A percentile compares a stretch with the other conserved stretches of the same genome.
Evolutionary conservation across 1,284 basidiomycete species (phyloP).

Genomic region (Fomitiporia mediterranea): DNA sequence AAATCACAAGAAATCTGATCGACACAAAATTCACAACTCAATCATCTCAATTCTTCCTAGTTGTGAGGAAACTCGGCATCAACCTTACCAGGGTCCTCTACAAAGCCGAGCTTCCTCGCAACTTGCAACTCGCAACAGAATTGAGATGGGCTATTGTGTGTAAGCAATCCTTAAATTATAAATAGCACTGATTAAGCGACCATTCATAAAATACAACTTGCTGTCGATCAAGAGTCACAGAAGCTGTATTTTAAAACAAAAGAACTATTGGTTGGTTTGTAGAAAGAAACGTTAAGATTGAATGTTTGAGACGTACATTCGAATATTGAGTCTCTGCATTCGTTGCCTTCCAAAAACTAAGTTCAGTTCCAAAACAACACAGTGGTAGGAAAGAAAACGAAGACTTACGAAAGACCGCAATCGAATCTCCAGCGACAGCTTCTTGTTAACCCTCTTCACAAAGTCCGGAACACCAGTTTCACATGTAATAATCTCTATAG

Average conservation of each 20-base stretch:
- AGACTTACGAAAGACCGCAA: conserved; percentile 82
- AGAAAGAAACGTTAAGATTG: conserved; percentile 19
- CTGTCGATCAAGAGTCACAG: too few relatives aligned
- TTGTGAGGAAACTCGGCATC: too few relatives aligned
- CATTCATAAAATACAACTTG: too few relatives aligned
- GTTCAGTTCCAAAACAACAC: not conserved
- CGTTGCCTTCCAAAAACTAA: conserved; percentile 44
- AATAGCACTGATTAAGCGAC: too few relatives aligned
- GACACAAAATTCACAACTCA: too few relatives aligned
- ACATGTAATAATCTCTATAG: conserved; percentile 82
- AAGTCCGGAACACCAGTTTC: conserved; percentile 71
- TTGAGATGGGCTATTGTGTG: too few relatives aligned
- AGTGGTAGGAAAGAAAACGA: not conserved
- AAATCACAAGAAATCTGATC: too few relatives aligned
- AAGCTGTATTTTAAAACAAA: conserved; percentile 40
- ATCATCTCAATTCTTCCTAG: too few relatives aligned
- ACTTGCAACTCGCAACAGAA: too few relatives aligned
- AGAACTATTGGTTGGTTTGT: not conserved
- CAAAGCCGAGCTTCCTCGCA: too few relatives aligned
- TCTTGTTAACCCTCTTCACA: conserved; percentile 75
- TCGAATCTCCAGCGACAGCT: conserved; percentile 88
- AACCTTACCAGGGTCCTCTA: too few relatives aligned
- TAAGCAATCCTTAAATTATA: too few relatives aligned
- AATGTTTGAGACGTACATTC: conserved; percentile 51
- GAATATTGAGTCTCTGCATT: conserved; percentile 90